phyloP scores from a whole-genome alignment of 106 monocot species.

The Posidonia australis region DNA sequence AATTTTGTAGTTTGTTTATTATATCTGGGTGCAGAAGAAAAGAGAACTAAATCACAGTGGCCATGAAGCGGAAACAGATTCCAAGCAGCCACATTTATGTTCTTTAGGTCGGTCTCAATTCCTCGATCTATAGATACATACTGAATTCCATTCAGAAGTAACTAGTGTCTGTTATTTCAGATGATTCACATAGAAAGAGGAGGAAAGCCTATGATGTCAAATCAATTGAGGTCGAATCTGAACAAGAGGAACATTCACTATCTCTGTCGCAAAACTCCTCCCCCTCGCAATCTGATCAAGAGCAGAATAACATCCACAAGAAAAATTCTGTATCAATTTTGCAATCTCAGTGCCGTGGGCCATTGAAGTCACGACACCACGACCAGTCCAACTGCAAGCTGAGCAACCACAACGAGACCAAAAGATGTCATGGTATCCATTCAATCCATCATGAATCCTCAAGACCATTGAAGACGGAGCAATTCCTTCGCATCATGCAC shows the following conservation, averaged over 20 bases:
- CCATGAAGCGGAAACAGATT: constrained; percentile 29
- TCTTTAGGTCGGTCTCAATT: constrained; percentile 5
- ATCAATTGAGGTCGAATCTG: constrained; percentile 36
- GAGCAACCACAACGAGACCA: not conserved
- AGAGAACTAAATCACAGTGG: constrained; percentile 6
- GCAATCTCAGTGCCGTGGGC: constrained; percentile 20
- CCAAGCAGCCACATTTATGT: constrained; percentile 19
- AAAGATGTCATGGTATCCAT: not conserved
- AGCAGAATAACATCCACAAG: constrained; percentile 43
- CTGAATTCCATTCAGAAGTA: too few relatives aligned
- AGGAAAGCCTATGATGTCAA: constrained; percentile 37
- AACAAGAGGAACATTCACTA: constrained; percentile 86
- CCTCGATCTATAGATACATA: too few relatives aligned
- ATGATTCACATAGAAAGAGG: constrained; percentile 33
- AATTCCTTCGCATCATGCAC: constrained; percentile 29
- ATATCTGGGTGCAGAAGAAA: constrained; percentile 22
- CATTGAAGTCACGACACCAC: constrained; percentile 22
- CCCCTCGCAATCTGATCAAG: constrained; percentile 88
- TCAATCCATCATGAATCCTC: constrained; percentile 1
- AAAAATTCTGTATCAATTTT: constrained; percentile 20
- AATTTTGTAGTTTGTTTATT: not conserved
- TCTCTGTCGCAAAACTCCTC: constrained; percentile 80
- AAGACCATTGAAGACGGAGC: constrained; percentile 25
- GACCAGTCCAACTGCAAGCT: not conserved
- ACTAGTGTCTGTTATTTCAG: constrained; percentile 16